Evolutionary conservation across 2,329 filamentous ascomycete genomes (phyloP).

Genomic region (Torrubiellomyces zombiae): DNA sequence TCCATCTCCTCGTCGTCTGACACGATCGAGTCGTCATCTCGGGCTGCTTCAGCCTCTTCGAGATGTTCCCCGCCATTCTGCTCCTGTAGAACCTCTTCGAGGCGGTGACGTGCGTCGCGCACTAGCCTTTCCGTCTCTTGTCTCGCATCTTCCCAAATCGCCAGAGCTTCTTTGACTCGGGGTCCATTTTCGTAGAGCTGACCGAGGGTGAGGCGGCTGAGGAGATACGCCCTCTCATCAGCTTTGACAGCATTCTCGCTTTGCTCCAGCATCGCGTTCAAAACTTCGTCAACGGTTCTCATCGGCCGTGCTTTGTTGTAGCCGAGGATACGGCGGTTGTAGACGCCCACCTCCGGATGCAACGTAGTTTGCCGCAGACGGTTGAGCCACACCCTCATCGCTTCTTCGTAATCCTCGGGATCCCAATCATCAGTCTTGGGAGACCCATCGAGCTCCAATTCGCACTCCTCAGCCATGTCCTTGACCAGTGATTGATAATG

Average conservation of each 20-base stretch:
- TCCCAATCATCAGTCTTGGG: constrained; percentile 49
- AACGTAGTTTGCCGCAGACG: constrained; percentile 68
- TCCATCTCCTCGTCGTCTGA: constrained; percentile 20
- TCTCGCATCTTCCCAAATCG: constrained; percentile 48
- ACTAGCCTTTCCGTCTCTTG: constrained; percentile 36
- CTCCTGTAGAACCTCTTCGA: constrained; percentile 32
- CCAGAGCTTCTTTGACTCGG: constrained; percentile 48
- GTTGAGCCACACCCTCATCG: constrained; percentile 66
- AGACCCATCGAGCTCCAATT: constrained; percentile 45
- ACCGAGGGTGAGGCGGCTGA: constrained; percentile 48
- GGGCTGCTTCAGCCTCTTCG: constrained; percentile 2
- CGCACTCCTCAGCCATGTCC: constrained; percentile 55
- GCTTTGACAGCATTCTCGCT: constrained; percentile 49
- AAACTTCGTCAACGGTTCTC: constrained; percentile 68
- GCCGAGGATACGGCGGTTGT: constrained; percentile 47
- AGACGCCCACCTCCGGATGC: constrained; percentile 64
- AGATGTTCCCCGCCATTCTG: constrained; percentile 3
- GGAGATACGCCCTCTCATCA: constrained; percentile 52
- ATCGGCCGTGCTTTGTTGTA: constrained; percentile 48
- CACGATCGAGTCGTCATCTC: constrained; percentile 12
- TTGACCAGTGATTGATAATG: constrained; percentile 65
- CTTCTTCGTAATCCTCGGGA: constrained; percentile 44
- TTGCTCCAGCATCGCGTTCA: constrained; percentile 83
- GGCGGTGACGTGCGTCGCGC: constrained; percentile 43
- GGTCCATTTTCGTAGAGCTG: constrained; percentile 67